These are phyloP conservation scores for Platismatia glauca DNA, from an alignment of 495 filamentous ascomycete species.

Conservation along the genomic window DNA sequence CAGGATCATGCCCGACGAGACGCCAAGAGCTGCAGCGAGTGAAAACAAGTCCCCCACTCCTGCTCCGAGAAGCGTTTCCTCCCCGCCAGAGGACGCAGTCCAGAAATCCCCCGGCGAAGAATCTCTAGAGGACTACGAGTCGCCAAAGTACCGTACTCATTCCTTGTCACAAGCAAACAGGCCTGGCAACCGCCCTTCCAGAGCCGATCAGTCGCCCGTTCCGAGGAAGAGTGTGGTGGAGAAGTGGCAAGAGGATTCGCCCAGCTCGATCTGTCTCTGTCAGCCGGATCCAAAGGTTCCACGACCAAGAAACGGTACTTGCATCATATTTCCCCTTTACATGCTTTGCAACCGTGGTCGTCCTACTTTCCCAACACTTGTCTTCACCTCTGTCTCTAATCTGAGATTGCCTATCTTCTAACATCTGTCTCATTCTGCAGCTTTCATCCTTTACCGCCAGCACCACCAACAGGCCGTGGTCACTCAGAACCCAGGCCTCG, in stretches of 20 bases:
- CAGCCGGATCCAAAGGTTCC: slow-evolving; percentile 90
- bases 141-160: slow-evolving; percentile 13
- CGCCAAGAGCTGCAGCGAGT: slow-evolving; percentile 22
- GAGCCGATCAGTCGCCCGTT: slow-evolving; percentile 1
- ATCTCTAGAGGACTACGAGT: slow-evolving; percentile 15
- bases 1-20: slow-evolving; percentile 43
- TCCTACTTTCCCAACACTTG: not conserved
- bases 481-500: slow-evolving; percentile 71
- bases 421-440: slow-evolving; percentile 43
- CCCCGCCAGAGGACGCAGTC: slow-evolving; percentile 7
- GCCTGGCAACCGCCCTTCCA: slow-evolving; percentile 1
- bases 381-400: slow-evolving; percentile 10
- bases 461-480: slow-evolving; percentile 80
- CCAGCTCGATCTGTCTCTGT: slow-evolving; percentile 74
- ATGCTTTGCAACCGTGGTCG: not conserved
- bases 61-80: slow-evolving; percentile 5
- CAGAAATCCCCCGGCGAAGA: slow-evolving; percentile 12
- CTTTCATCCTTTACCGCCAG: slow-evolving; percentile 96
- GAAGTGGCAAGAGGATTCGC: slow-evolving; percentile 29
- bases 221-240: slow-evolving; percentile 10
- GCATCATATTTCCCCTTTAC: slow-evolving; percentile 31
- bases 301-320: slow-evolving; percentile 81
- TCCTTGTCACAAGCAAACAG: slow-evolving; percentile 11
- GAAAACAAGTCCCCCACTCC: slow-evolving; percentile 3
- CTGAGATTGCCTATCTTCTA: slow-evolving; percentile 14